Evolutionary conservation across 2,329 filamentous ascomycete species (phyloP), one percentile per base, ranked within the genome.

Genomic region (Xylariomycetidae sp.): DNA sequence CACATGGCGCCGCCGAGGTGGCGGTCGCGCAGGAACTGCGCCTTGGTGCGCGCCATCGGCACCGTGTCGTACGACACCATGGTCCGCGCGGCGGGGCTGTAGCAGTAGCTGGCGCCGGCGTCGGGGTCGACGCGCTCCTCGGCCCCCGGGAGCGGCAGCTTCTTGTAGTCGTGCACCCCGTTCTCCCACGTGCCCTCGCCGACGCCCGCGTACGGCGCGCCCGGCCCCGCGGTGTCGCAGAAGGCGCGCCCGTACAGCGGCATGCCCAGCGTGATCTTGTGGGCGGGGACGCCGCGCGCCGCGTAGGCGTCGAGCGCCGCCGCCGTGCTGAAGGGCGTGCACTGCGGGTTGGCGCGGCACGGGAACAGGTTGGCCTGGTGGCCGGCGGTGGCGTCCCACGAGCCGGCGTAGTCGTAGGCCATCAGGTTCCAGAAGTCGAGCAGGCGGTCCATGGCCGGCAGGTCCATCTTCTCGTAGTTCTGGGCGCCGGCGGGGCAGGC

Each of bases 1-100:
- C 87, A 96, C 89, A 96, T 95, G n/a, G 74, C 86, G 13, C 90
- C 90, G 2, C 88, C 89, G 0, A 95, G 70, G 0, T 75, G 68
- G 27, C 71, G 64, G 14, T 73, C 57, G 52, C 68, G 73, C 52
- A 95, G 75, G 56, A 79, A 95, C 9, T 74, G 63, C 2, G 79
- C 78, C 67, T 95, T 96, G 44, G 63, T 56, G 44, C 67, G 65
- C 4, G 79, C 82, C 57, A 88, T 76, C 3, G 67, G 61, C 1
- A 78, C 72, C 2, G 77, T 90, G 54, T 88, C 84, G 54, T 94
- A 96, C 26, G 74, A 82, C 32, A 96, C 73, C 67, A 96, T 74
- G 36, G 74, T 78, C 38, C 71, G 70, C 19, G 68, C 68, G 1
- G 50, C 58, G 0, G 70, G 57, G 52, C 88, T 73, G 58, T 88